Evolutionary conservation across 164 flowering plant genomes (phyloP).

Genomic region (Vitis riparia): DNA sequence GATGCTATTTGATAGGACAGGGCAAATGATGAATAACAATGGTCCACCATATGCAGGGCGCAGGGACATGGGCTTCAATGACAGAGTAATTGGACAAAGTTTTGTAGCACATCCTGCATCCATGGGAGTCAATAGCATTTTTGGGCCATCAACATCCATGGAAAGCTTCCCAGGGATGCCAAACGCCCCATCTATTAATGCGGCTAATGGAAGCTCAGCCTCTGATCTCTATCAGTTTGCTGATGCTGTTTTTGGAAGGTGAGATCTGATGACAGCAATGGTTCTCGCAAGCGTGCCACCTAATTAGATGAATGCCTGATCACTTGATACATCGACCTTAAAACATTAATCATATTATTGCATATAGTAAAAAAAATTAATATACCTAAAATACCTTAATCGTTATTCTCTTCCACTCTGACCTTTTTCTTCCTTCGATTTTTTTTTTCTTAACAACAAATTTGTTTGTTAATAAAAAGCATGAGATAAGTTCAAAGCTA

Average conservation of each 20-base stretch:
- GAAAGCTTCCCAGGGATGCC: conserved; percentile 26
- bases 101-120: conserved; percentile 18
- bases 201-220: conserved; percentile 16
- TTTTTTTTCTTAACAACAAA: too few species aligned
- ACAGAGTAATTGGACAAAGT: conserved; percentile 19
- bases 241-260: conserved; percentile 23
- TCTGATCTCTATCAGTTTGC: conserved; percentile 47
- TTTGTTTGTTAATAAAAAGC: too few species aligned
- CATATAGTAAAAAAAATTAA: too few species aligned
- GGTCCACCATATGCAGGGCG: conserved; percentile 23
- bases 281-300: too few species aligned
- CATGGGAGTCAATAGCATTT: conserved; percentile 2
- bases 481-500: too few species aligned
- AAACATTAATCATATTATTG: too few species aligned
- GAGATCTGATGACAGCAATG: too few species aligned
- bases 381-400: too few species aligned
- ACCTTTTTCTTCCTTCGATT: too few species aligned
- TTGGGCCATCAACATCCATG: conserved; percentile 19
- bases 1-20: not conserved
- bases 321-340: too few species aligned
- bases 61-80: conserved; percentile 18
- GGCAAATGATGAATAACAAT: conserved; percentile 8
- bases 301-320: too few species aligned
- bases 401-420: too few species aligned
- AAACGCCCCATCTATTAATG: conserved; percentile 8